Evolutionary conservation across 2,329 filamentous ascomycete species (phyloP).

Genomic region (Pseudogymnoascus sp.): DNA sequence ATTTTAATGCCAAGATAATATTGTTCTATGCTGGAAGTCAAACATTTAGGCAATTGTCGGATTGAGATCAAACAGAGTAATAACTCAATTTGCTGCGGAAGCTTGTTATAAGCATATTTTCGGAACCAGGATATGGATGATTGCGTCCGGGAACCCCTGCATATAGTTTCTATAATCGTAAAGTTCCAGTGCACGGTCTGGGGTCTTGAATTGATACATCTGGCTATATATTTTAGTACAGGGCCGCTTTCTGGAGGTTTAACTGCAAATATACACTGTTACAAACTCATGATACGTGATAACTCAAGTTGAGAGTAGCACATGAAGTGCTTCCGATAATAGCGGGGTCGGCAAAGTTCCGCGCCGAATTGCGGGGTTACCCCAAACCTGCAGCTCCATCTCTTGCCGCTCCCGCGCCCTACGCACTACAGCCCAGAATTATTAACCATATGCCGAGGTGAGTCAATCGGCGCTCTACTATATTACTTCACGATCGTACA

Average conservation of each 20-base stretch:
- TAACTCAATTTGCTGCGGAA: not conserved
- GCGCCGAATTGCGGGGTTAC: not conserved
- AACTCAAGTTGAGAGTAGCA: not conserved
- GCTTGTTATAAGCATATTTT: not conserved
- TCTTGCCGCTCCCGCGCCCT: not conserved
- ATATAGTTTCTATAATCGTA: not conserved
- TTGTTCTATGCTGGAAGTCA: not conserved
- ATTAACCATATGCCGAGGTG: not conserved
- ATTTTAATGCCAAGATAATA: not conserved
- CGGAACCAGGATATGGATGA: not conserved
- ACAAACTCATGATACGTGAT: not conserved
- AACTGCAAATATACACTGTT: not conserved
- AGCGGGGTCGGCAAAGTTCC: not conserved
- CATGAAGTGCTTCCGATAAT: not conserved
- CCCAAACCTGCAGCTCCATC: not conserved
- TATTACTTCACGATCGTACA: not conserved
- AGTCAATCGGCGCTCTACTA: not conserved
- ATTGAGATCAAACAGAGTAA: not conserved
- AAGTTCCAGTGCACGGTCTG: not conserved
- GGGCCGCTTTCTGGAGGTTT: too few relatives aligned
- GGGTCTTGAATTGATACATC: not conserved
- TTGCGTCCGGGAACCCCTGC: not conserved
- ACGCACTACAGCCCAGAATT: not conserved
- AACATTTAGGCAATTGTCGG: not conserved
- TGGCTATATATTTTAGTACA: not conserved